phyloP scores from a whole-genome alignment of 805 yeast species.

The Dipodascopsis uninucleata region DNA sequence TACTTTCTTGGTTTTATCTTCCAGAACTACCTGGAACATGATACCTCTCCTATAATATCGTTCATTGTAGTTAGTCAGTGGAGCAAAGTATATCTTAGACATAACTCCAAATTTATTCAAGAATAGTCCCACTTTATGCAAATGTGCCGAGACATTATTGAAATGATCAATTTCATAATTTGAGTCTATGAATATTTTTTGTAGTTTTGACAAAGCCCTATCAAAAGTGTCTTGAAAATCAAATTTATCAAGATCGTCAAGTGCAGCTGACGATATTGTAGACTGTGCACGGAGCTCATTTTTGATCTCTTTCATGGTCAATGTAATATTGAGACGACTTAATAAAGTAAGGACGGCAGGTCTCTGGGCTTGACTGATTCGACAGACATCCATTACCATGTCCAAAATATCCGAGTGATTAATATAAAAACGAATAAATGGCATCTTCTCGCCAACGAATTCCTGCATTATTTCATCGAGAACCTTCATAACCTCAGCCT shows the following conservation, averaged over 20 bases:
- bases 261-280: conserved; percentile 72
- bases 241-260: conserved; percentile 76
- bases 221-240: conserved; percentile 69
- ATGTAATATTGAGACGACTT: conserved; percentile 73
- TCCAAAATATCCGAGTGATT: conserved; percentile 75
- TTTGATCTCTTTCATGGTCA: conserved; percentile 56
- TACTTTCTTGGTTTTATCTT: conserved; percentile 49
- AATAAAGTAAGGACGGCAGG: conserved; percentile 63
- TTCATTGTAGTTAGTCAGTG: conserved; percentile 78
- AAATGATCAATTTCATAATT: conserved; percentile 60
- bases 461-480: conserved; percentile 72
- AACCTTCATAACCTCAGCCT: conserved; percentile 84
- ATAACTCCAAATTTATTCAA: conserved; percentile 58
- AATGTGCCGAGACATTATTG: conserved; percentile 58
- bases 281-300: conserved; percentile 58
- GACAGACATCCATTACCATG: conserved; percentile 69
- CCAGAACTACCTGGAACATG: conserved; percentile 82
- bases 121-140: conserved; percentile 55
- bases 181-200: conserved; percentile 10
- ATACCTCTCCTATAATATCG: conserved; percentile 75
- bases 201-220: conserved; percentile 55
- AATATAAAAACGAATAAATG: conserved; percentile 56
- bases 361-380: conserved; percentile 70
- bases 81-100: conserved; percentile 61
- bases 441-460: conserved; percentile 52